A percentile compares a stretch with the other conserved stretches of the same genome.
Conservation (phyloP, 371 early-diverging fungal genomes). For the Mortierella polycephala region DNA sequence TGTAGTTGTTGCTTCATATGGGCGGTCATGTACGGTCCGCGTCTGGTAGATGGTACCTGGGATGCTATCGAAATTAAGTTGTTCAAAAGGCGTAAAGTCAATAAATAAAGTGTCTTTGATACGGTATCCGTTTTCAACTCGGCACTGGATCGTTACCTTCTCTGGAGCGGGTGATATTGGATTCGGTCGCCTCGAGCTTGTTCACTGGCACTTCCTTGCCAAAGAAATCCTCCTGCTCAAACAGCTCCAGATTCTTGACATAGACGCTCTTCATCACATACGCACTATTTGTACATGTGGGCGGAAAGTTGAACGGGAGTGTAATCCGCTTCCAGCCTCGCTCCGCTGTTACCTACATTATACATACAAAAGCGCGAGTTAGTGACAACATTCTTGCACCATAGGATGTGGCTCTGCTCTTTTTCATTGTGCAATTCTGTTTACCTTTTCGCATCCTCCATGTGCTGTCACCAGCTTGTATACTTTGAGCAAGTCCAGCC, state of each 20-base stretch:
- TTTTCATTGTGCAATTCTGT: too few relatives aligned
- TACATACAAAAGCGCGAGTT: not conserved
- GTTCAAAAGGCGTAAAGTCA: not conserved
- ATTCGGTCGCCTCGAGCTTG: constrained; percentile 31
- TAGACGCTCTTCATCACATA: constrained; percentile 83
- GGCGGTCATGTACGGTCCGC: constrained; percentile 43
- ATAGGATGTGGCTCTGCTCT: too few relatives aligned
- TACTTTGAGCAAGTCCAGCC: constrained; percentile 77
- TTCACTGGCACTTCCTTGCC: constrained; percentile 55
- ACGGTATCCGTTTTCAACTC: too few relatives aligned
- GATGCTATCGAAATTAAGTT: constrained; percentile 10
- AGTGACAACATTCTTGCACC: not conserved
- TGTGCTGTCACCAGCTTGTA: constrained; percentile 76
- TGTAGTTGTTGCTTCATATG: constrained; percentile 29
- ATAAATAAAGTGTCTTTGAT: too few relatives aligned
- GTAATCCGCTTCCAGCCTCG: constrained; percentile 85
- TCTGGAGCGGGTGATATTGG: constrained; percentile 39
- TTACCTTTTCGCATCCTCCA: constrained; percentile 83
- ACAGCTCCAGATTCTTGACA: constrained; percentile 70
- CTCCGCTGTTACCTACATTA: constrained; percentile 73
- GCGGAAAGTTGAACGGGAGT: constrained; percentile 81
- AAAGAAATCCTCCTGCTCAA: constrained; percentile 63
- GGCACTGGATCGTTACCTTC: constrained; percentile 17
- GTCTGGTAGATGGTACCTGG: constrained; percentile 28
- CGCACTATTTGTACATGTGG: constrained; percentile 88